Conservation (phyloP, 371 early-diverging fungal species). For the Lichtheimia corymbifera region DNA sequence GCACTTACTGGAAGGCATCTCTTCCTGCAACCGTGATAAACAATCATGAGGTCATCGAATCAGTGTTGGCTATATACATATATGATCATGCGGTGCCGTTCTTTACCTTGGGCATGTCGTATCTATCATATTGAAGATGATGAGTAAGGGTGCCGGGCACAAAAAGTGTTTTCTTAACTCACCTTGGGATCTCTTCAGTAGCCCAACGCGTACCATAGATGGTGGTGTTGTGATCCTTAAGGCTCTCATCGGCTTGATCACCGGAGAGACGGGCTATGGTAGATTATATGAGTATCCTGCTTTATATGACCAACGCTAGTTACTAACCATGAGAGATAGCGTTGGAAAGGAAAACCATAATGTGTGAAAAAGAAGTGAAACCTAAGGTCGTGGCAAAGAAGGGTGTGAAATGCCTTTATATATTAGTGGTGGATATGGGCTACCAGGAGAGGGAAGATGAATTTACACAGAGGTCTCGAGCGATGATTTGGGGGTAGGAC, state of each 20-base stretch:
- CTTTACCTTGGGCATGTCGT: slow-evolving; percentile 44
- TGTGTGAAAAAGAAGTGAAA: not conserved
- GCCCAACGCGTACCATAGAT: slow-evolving; percentile 52
- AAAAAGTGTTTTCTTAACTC: not conserved
- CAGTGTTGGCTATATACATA: not conserved
- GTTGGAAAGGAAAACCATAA: slow-evolving; percentile 15
- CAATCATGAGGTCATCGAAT: not conserved
- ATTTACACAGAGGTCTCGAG: too few relatives aligned
- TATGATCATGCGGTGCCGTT: not conserved
- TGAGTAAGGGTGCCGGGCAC: not conserved
- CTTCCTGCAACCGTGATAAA: slow-evolving; percentile 23
- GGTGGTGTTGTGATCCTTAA: slow-evolving; percentile 29
- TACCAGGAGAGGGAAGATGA: too few relatives aligned
- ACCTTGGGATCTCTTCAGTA: slow-evolving; percentile 44
- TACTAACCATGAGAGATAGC: slow-evolving; percentile 7
- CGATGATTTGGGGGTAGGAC: too few relatives aligned
- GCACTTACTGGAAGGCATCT: slow-evolving; percentile 47
- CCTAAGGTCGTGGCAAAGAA: not conserved
- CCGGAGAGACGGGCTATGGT: slow-evolving; percentile 2
- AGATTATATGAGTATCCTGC: too few relatives aligned
- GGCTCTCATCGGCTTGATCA: slow-evolving; percentile 19
- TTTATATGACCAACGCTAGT: not conserved
- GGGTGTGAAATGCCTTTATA: too few relatives aligned
- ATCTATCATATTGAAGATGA: slow-evolving; percentile 17
- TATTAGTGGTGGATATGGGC: too few relatives aligned